Percentiles rank a stretch among this genome's conserved stretches.
Conservation (phyloP, 2,329 filamentous ascomycete species). For the Sphaerulina populicola region DNA sequence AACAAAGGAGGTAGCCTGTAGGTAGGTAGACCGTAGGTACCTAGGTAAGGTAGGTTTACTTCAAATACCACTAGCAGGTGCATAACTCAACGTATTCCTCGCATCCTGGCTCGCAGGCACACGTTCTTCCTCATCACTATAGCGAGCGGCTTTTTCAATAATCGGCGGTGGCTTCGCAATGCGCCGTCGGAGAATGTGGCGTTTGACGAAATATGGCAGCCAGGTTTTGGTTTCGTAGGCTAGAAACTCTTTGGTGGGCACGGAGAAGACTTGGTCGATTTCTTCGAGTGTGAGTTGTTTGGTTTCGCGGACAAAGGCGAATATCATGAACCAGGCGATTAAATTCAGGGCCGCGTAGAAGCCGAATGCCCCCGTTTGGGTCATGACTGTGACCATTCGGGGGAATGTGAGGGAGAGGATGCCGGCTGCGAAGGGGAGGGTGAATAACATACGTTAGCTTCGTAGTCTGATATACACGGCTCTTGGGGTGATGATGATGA, state of each 20-base stretch:
- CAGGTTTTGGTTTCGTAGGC: conserved; percentile 34
- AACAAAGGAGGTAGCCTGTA: too few relatives aligned
- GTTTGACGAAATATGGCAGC: conserved; percentile 39
- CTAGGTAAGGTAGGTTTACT: background rate
- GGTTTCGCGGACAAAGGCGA: conserved; percentile 42
- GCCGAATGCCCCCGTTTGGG: conserved; percentile 46
- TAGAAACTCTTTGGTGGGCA: conserved; percentile 40
- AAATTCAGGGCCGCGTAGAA: conserved; percentile 52
- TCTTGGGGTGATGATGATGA: too few relatives aligned
- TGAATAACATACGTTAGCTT: too few relatives aligned
- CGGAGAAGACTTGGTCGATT: conserved; percentile 46
- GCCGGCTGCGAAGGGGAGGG: conserved; percentile 19
- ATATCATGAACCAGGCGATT: conserved; percentile 46
- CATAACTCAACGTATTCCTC: background rate
- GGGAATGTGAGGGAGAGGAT: conserved; percentile 39
- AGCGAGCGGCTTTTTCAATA: conserved; percentile 29
- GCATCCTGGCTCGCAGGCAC: conserved; percentile 1
- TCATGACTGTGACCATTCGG: conserved; percentile 43
- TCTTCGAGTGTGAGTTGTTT: conserved; percentile 44
- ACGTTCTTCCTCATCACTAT: conserved; percentile 4
- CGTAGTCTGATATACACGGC: too few relatives aligned
- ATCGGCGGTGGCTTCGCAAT: conserved; percentile 35
- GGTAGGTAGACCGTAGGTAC: too few relatives aligned
- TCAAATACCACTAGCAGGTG: conserved; percentile 1
- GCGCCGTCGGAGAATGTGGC: conserved; percentile 34